Evolutionary conservation across 768 basidiomycete species (phyloP).

Genomic region (Lentinula edodes): DNA sequence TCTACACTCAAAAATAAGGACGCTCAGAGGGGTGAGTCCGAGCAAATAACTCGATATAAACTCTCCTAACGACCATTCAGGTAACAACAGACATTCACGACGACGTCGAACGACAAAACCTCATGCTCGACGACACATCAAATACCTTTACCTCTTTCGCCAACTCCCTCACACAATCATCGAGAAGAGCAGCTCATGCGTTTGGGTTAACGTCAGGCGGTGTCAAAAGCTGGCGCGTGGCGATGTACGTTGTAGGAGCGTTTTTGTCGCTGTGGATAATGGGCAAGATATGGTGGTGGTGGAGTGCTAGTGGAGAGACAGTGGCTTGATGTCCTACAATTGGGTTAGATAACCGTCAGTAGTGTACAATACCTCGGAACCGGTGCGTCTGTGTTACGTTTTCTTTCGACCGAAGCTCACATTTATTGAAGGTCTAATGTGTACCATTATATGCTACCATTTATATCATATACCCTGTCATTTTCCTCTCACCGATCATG

Average conservation of each 20-base stretch:
- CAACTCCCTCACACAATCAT: slow-evolving; percentile 56
- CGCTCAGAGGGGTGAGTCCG: slow-evolving; percentile 64
- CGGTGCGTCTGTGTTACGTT: neutral
- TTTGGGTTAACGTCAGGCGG: slow-evolving; percentile 68
- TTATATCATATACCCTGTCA: neutral
- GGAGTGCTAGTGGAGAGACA: slow-evolving; percentile 22
- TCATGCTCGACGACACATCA: slow-evolving; percentile 66
- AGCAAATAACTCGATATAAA: neutral
- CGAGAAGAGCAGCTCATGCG: slow-evolving; percentile 63
- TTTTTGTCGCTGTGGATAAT: slow-evolving; percentile 55
- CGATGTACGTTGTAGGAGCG: slow-evolving; percentile 48
- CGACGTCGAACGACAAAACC: slow-evolving; percentile 80
- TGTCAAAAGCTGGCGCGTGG: slow-evolving; percentile 65
- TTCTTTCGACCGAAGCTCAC: neutral
- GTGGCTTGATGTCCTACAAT: neutral
- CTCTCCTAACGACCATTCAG: slow-evolving; percentile 27
- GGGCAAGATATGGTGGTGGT: slow-evolving; percentile 46
- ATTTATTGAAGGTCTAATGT: neutral
- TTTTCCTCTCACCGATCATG: too few species aligned
- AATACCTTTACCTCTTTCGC: slow-evolving; percentile 66
- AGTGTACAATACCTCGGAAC: neutral
- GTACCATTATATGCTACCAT: neutral
- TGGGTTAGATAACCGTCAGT: neutral
- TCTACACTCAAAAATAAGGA: slow-evolving; percentile 79
- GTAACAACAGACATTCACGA: slow-evolving; percentile 85